Conservation (phyloP, 345 rosid species). For the Noccaea caerulescens region DNA sequence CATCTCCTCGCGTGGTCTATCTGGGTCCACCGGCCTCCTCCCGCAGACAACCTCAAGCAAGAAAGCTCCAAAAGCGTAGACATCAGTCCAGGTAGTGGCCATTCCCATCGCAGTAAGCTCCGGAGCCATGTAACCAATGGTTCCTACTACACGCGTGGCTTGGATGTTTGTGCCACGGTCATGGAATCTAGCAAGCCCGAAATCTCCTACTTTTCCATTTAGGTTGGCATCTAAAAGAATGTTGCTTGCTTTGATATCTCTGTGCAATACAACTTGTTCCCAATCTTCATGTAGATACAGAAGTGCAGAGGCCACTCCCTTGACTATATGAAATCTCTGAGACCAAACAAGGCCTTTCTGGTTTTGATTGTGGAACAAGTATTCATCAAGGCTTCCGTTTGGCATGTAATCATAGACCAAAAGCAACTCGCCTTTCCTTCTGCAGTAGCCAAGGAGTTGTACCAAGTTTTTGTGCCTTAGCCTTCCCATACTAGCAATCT, state of each 20-base stretch:
- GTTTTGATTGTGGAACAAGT: not conserved
- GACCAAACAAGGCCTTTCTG: not conserved
- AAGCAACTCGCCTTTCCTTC: conserved; percentile 8
- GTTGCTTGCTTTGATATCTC: conserved; percentile 4
- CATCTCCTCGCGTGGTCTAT: not conserved
- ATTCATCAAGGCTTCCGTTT: not conserved
- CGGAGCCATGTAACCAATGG: conserved; percentile 13
- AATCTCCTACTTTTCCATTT: conserved; percentile 2
- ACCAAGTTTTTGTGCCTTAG: conserved; percentile 14
- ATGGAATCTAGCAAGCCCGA: conserved; percentile 2
- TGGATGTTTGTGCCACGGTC: not conserved
- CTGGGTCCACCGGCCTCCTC: not conserved
- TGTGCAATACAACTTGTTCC: conserved; percentile 5
- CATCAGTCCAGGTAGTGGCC: not conserved
- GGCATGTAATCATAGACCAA: conserved; percentile 16
- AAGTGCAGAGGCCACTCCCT: conserved; percentile 2
- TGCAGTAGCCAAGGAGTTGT: conserved; percentile 7
- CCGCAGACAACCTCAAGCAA: conserved; percentile 9
- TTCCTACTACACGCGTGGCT: conserved; percentile 11
- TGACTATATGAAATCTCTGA: conserved; percentile 3
- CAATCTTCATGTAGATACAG: not conserved
- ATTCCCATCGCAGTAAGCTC: conserved; percentile 8
- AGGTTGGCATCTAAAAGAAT: not conserved
- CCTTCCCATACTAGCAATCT: conserved; percentile 7
- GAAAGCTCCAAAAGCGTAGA: conserved; percentile 9